Evolutionary conservation across 495 filamentous ascomycete species (phyloP).

Genomic region (Podospora fimiseda): DNA sequence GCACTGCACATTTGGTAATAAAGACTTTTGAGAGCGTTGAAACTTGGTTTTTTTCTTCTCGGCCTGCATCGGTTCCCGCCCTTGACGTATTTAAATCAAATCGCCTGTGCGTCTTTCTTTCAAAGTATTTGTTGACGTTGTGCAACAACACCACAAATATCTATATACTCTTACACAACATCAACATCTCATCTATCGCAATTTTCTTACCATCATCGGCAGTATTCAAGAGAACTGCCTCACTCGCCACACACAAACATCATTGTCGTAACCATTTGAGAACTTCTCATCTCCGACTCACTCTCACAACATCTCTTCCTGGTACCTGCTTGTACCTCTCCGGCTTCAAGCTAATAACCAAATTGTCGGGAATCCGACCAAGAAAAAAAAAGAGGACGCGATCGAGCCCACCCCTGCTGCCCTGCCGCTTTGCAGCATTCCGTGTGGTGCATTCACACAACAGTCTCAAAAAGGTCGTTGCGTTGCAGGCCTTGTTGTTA

Average conservation of each 20-base stretch:
- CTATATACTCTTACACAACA: too few species aligned
- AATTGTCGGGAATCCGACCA: constrained; percentile 3
- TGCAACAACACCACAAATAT: neutral
- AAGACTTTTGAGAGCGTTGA: constrained; percentile 5
- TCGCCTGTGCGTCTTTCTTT: neutral
- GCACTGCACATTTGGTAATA: constrained; percentile 6
- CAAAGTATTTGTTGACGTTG: neutral
- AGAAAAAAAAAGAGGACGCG: too few species aligned
- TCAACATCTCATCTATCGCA: neutral
- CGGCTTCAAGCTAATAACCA: neutral
- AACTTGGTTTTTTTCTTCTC: constrained; percentile 4
- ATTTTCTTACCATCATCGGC: neutral
- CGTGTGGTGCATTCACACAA: too few species aligned
- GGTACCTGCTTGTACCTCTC: neutral
- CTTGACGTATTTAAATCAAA: constrained; percentile 7
- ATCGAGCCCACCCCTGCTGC: too few species aligned
- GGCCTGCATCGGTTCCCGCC: constrained; percentile 10
- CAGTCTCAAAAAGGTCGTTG: too few species aligned
- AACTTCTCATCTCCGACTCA: too few species aligned
- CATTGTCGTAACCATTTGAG: too few species aligned
- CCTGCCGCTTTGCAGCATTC: too few species aligned
- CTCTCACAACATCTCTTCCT: too few species aligned
- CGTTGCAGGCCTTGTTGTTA: too few species aligned
- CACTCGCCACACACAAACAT: neutral
- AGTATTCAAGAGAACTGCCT: neutral